Base-by-base conservation (phyloP, 164 flowering plant genomes). In the Nymphaea colorata region DNA sequence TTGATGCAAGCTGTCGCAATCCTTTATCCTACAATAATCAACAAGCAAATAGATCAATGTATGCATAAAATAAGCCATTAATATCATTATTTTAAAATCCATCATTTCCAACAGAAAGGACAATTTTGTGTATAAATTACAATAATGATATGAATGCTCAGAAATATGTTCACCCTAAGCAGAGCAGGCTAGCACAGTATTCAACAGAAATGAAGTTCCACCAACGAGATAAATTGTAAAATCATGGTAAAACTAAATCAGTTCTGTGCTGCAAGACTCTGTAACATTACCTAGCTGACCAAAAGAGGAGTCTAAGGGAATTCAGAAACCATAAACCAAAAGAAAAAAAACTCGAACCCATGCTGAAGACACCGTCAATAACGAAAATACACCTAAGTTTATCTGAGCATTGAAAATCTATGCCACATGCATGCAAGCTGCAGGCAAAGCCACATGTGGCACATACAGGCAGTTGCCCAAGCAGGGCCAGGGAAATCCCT, bases 1-100 rank as follows among this genome's bases (percentile, higher is more conserved):
- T 83, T 42, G 89, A 76, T 75, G 99, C 89, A 82, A 91, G 89
- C 78, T 89, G 97, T 77, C 99, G 84, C 85, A 94, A 83, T 69
- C 90, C 84, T 78, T 86, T 91, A 66, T 94, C 99, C 99, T 94
- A 76, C 11, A 61, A 61, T 47, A 12, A 8, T n/a, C 63, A 61
- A 55, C 10, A 55, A 8, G 63, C 69, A 76, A 44, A 69, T 42
- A 42, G 7, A 12, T 47, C 55, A 47, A 47, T 12, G 4, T 47
- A 6, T 12, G 12, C 12, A 12, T 47, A 47, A 47, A 47, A 12
- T 12, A 47, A 47, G 11, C 55, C 6, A 12, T 12, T 12, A 47
- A 12, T 47, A 47, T 3, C 55, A 7, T 6, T 47, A 7, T 12
- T 12, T 47, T 25, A 25, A 25, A 25, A 47, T 47, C 2, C 55